phyloP scores from a whole-genome alignment of 2,329 filamentous ascomycete genomes.

The Leptographium wingfieldii region DNA sequence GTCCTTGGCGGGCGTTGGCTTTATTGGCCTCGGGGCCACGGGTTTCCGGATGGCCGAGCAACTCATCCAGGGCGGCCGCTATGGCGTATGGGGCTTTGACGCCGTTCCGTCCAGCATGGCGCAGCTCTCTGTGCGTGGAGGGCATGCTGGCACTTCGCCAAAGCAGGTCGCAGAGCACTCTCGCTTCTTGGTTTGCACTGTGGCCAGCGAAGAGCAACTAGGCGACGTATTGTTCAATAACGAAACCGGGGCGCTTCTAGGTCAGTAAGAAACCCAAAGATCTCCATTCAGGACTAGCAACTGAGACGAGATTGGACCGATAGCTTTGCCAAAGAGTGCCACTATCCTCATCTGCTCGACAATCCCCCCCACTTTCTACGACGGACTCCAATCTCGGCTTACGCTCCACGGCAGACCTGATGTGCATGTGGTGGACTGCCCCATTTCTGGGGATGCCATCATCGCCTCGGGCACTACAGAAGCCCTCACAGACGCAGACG shows the following conservation, averaged over 20 bases:
- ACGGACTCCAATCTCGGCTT: constrained; percentile 46
- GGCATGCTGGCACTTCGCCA: constrained; percentile 45
- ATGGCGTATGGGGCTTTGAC: constrained; percentile 56
- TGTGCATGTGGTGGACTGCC: constrained; percentile 54
- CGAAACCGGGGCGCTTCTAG: not conserved
- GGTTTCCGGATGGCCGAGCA: constrained; percentile 69
- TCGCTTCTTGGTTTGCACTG: constrained; percentile 57
- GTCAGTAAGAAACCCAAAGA: not conserved
- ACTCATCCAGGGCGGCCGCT: constrained; percentile 50
- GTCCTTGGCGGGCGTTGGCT: constrained; percentile 26
- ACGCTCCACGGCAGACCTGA: constrained; percentile 43
- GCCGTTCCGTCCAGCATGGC: constrained; percentile 54
- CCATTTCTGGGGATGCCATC: constrained; percentile 56
- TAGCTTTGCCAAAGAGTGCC: constrained; percentile 39
- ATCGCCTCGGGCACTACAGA: constrained; percentile 43
- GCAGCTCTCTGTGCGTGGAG: constrained; percentile 49
- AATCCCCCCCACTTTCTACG: constrained; percentile 53
- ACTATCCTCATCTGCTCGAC: constrained; percentile 57
- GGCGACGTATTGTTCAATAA: not conserved
- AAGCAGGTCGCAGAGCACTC: constrained; percentile 47
- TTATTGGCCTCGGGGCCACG: constrained; percentile 68
- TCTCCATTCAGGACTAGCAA: not conserved
- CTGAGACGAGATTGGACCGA: constrained; percentile 29
- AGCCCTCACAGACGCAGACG: constrained; percentile 32
- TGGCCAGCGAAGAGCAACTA: constrained; percentile 24